phyloP scores from a whole-genome alignment of 495 filamentous ascomycete genomes.

The Penicillium flavigenum region DNA sequence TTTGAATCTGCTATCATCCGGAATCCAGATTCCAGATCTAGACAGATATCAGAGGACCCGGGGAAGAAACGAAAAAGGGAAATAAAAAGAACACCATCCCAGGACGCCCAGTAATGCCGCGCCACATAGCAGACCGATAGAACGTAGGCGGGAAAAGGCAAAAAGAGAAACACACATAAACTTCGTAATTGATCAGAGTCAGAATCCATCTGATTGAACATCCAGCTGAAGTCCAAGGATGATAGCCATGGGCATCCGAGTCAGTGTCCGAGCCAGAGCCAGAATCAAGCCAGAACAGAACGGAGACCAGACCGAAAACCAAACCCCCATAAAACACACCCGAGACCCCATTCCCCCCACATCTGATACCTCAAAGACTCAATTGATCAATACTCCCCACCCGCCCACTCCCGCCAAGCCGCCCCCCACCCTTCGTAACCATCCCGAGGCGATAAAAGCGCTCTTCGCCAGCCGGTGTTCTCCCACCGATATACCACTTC shows the following conservation, averaged over 20 bases:
- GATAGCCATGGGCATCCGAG: not conserved
- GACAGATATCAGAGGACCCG: not conserved
- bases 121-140: not conserved
- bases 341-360: not conserved
- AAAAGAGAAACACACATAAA: not conserved
- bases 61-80: slow-evolving; percentile 5
- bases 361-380: slow-evolving; percentile 48
- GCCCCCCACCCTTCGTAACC: slow-evolving; percentile 52
- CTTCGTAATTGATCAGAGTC: not conserved
- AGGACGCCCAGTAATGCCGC: not conserved
- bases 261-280: not conserved
- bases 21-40: not conserved
- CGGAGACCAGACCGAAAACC: not conserved
- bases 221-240: not conserved
- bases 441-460: slow-evolving; percentile 74
- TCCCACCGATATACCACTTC: slow-evolving; percentile 86
- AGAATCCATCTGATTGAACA: not conserved
- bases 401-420: slow-evolving; percentile 55
- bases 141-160: not conserved
- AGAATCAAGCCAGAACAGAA: not conserved
- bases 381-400: slow-evolving; percentile 62
- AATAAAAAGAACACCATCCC: slow-evolving; percentile 1
- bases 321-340: not conserved
- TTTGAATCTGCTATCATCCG: not conserved
- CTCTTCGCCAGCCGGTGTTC: slow-evolving; percentile 83